Base-by-base conservation (phyloP, 139 green algal species). In the Chlamydomonas sp. region DNA sequence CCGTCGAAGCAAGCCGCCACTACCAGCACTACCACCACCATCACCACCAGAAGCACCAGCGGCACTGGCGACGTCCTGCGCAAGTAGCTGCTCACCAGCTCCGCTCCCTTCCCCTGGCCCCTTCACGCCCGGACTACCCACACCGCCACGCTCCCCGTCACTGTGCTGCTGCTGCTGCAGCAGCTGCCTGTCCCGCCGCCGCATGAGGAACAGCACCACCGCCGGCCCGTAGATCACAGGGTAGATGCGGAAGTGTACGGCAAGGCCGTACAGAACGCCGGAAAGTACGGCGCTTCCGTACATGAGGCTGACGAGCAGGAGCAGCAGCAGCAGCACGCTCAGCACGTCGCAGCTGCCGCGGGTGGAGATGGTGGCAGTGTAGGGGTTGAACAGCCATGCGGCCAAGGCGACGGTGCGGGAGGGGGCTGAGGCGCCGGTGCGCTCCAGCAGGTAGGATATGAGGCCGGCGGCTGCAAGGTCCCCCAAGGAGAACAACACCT, bases 301-400 rank as follows among this genome's bases (percentile, higher is more conserved):
- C 69, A 88, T 57, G 69, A 97, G 86, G 59, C 91, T 16, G 61
- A 88, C 66, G 83, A 99, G 91, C 78, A 96, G 67, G 18, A 69
- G 72, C 79, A 99, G 91, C 83, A 99, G 90, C 91, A 97, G 86
- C n/a, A 95, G 82, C 2, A 91, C 86, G 18, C 96, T 94, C 12
- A 99, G 77, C n/a, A 95, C 90, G 75, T 99, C 97, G 76, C 95
- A 97, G 83, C 89, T 97, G 69, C 97, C 97, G 1, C 97, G 83
- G 0, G 97, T 99, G 58, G 97, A 98, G 80, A 99, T 98, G 20
- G 96, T 94, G 82, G 93, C 89, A 6, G 96, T 98, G 88, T 97
- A 98, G 7, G 97, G 97, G 92, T 98, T 99, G 93, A 96, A 99
- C 31, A 99, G 94, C 98, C 97, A 99, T 1, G 93, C 80, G 4